A percentile compares a stretch with the other conserved stretches of the same genome.
Conservation (phyloP, 2,329 filamentous ascomycete genomes). For the Aureobasidium musti region DNA sequence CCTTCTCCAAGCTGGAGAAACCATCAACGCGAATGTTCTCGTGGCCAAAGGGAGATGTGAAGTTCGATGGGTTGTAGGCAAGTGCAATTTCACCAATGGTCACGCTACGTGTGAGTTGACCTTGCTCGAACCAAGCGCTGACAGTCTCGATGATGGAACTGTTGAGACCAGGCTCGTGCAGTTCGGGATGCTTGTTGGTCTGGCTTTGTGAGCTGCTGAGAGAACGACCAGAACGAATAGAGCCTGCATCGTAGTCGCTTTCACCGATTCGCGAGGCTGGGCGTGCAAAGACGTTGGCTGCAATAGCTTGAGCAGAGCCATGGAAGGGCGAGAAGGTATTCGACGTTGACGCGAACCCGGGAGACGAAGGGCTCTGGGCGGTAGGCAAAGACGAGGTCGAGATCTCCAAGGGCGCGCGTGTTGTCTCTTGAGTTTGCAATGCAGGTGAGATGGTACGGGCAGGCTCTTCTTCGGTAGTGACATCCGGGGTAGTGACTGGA, state of each 20-base stretch:
- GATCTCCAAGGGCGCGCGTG: conserved; percentile 23
- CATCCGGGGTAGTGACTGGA: conserved; percentile 41
- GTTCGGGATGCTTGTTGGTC: conserved; percentile 73
- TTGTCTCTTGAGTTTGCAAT: conserved; percentile 22
- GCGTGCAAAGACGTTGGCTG: conserved; percentile 38
- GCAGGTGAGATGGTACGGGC: conserved; percentile 34
- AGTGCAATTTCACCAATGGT: conserved; percentile 89
- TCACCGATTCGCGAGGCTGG: conserved; percentile 35
- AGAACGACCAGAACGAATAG: conserved; percentile 84
- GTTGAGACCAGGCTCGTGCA: conserved; percentile 77
- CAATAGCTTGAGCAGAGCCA: conserved; percentile 27
- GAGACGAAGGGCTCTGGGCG: conserved; percentile 32
- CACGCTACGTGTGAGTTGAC: conserved; percentile 68
- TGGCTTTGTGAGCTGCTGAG: conserved; percentile 67
- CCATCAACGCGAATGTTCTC: conserved; percentile 83
- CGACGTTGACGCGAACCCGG: conserved; percentile 32
- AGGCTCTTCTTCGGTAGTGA: conserved; percentile 41
- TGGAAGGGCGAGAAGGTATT: conserved; percentile 40
- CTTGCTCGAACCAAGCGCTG: conserved; percentile 79
- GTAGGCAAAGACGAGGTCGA: conserved; percentile 22
- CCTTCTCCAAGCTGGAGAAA: conserved; percentile 82
- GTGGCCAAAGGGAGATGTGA: conserved; percentile 45
- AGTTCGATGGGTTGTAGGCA: conserved; percentile 67
- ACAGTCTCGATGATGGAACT: conserved; percentile 89
- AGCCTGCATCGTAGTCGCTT: conserved; percentile 71